Evolutionary conservation across 192 early-diverging fungal genomes (phyloP).

Genomic region (Diversispora epigaea): DNA sequence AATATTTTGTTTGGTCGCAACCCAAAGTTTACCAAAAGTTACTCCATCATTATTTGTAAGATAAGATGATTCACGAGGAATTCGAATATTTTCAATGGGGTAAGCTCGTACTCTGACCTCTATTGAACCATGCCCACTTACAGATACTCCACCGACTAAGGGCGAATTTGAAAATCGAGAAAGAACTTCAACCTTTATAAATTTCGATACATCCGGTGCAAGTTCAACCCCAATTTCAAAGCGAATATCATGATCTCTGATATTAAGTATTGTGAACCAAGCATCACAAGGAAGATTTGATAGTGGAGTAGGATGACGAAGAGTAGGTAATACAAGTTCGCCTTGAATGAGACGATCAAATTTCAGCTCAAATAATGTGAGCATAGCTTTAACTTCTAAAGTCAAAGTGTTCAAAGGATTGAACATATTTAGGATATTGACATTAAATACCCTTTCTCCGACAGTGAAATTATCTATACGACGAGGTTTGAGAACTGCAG

Average conservation of each 20-base stretch:
- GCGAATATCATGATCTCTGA: conserved; percentile 70
- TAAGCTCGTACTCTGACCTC: conserved; percentile 69
- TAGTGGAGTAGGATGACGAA: conserved; percentile 64
- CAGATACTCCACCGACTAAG: conserved; percentile 61
- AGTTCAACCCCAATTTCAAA: conserved; percentile 75
- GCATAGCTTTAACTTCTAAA: conserved; percentile 49
- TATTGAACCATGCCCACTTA: conserved; percentile 63
- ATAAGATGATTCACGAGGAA: conserved; percentile 56
- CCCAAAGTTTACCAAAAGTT: conserved; percentile 66
- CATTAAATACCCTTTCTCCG: conserved; percentile 49
- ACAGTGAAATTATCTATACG: conserved; percentile 49
- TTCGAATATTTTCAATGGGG: conserved; percentile 59
- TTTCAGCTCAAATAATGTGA: conserved; percentile 72
- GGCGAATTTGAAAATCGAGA: conserved; percentile 84
- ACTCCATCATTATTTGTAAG: conserved; percentile 63
- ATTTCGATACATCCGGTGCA: conserved; percentile 57
- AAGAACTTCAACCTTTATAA: conserved; percentile 68
- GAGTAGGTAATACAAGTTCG: conserved; percentile 67
- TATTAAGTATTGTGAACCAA: conserved; percentile 81
- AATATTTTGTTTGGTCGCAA: conserved; percentile 52
- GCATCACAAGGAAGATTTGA: conserved; percentile 67
- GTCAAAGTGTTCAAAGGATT: conserved; percentile 64
- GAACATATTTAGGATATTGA: conserved; percentile 62
- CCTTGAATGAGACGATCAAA: conserved; percentile 71
- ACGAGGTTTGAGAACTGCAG: conserved; percentile 64